Evolutionary conservation across 371 early-diverging fungal species (phyloP).

Genomic region (Actinomortierella wolfii): DNA sequence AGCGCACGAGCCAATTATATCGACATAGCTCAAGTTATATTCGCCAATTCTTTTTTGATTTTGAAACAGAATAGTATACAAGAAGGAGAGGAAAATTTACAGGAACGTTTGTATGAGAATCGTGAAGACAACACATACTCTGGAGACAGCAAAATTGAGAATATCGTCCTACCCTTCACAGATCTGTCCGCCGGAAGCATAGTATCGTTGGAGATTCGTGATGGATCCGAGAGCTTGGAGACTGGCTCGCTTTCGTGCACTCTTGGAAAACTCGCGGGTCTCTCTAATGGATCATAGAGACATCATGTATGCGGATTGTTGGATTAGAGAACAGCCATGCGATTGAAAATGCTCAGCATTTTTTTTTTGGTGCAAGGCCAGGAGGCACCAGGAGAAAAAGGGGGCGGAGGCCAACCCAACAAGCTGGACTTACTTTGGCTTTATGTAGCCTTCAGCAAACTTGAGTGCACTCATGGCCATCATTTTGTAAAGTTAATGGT

Average conservation of each 20-base stretch:
- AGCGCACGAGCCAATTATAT: constrained; percentile 30
- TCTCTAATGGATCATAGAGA: constrained; percentile 15
- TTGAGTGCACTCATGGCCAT: constrained; percentile 19
- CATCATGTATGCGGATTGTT: too few relatives aligned
- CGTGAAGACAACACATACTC: neutral
- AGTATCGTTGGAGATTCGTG: constrained; percentile 47
- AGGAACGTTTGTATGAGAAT: constrained; percentile 7
- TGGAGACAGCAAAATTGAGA: constrained; percentile 1
- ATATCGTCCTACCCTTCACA: constrained; percentile 34
- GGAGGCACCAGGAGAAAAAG: neutral
- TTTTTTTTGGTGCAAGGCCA: constrained; percentile 1
- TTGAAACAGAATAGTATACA: constrained; percentile 7
- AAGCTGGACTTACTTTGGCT: constrained; percentile 32
- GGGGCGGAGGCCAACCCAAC: neutral
- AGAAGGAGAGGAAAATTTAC: constrained; percentile 1
- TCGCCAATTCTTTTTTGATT: constrained; percentile 14
- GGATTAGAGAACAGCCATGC: too few relatives aligned
- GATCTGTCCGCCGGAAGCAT: constrained; percentile 44
- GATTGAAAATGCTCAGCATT: too few relatives aligned
- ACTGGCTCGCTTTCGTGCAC: constrained; percentile 42
- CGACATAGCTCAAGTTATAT: constrained; percentile 21
- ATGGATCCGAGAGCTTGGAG: constrained; percentile 47
- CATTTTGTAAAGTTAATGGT: neutral
- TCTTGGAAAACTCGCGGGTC: constrained; percentile 16
- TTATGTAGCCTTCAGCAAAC: constrained; percentile 34